Evolutionary conservation across 75 land plant species (phyloP), one percentile per base, ranked within the genome.

Genomic region (Cryptomeria japonica): DNA sequence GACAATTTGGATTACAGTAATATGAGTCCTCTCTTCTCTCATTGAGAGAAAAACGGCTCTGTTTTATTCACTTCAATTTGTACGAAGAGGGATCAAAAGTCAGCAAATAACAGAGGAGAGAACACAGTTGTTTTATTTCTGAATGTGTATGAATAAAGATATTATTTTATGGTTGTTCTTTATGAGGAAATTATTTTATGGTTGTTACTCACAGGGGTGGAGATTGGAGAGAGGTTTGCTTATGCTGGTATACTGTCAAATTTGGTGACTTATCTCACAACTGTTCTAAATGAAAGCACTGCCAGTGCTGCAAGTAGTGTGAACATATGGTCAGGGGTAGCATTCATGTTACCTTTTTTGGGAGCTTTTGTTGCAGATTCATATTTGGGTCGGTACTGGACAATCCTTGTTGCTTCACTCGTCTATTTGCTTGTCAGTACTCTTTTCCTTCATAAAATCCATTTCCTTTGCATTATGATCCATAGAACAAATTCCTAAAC

Each of bases 351-450:
- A 0, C 93, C 95, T 36, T 80, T 94, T 9, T 19, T 91, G 2
- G 95, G 95, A 15, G 95, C 95, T 10, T 93, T 93, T 79, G 83
- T 93, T 28, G 96, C 96, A 38, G 95, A 93, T 70, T 86, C 92
- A 19, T 91, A 88, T 75, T 88, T 94, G 39, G 94, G 95, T 19
- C 91, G 95, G 0, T 94, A 87, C 90, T 88, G 92, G 85, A 91
- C 94, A 70, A 92, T 92, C 34, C 32, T 84, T 12, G 6, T 86
- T 11, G 86, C 93, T 47, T 88, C 94, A 5, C 73, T 89, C 77
- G 31, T 89, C 85, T 93, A 94, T 44, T 77, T 93, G 51, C 51
- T 94, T 87, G 89, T 89, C 6, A 84, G 88, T 84, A 10, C 12
- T 14, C 46, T 86, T 31, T 84, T 80, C 37, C 41, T 37, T 28